Conservation (phyloP, 345 rosid genomes). For the Moringa oleifera region DNA sequence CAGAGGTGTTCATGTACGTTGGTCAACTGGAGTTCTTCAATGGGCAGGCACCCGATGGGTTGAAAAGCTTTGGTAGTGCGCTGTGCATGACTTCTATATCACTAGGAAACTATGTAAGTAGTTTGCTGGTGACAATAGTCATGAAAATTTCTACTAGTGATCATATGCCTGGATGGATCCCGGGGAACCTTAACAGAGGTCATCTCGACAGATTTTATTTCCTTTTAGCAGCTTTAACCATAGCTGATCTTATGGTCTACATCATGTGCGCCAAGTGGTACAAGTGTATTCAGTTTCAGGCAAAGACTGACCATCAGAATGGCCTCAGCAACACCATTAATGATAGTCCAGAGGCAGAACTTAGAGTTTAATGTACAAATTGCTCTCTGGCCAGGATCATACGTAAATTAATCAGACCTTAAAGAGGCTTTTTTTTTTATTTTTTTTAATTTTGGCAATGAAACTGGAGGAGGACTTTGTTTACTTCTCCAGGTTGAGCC, state of each 20-base stretch:
- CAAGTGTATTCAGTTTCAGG: conserved; percentile 54
- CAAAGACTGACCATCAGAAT: conserved; percentile 10
- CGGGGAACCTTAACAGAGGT: conserved; percentile 80
- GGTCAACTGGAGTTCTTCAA: conserved; percentile 96
- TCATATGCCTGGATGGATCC: conserved; percentile 91
- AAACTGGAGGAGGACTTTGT: too few species aligned
- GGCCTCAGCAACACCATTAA: too few species aligned
- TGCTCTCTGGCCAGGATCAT: too few species aligned
- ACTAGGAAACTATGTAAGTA: conserved; percentile 88
- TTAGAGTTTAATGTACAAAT: too few species aligned
- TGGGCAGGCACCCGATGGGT: conserved; percentile 81
- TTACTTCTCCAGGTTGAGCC: too few species aligned
- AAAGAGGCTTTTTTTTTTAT: not conserved
- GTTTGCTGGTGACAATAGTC: conserved; percentile 70
- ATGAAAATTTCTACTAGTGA: conserved; percentile 69
- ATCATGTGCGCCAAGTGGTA: conserved; percentile 72
- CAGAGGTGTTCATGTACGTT: conserved; percentile 97
- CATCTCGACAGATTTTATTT: conserved; percentile 88
- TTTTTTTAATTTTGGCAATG: not conserved
- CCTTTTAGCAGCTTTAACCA: conserved; percentile 75
- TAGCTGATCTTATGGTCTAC: conserved; percentile 60
- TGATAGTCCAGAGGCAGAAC: too few species aligned
- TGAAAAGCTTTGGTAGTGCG: conserved; percentile 97
- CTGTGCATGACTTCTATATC: conserved; percentile 96
- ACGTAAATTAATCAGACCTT: too few species aligned